phyloP scores from a whole-genome alignment of 2,329 filamentous ascomycete genomes.

The Plenodomus tracheiphilus region DNA sequence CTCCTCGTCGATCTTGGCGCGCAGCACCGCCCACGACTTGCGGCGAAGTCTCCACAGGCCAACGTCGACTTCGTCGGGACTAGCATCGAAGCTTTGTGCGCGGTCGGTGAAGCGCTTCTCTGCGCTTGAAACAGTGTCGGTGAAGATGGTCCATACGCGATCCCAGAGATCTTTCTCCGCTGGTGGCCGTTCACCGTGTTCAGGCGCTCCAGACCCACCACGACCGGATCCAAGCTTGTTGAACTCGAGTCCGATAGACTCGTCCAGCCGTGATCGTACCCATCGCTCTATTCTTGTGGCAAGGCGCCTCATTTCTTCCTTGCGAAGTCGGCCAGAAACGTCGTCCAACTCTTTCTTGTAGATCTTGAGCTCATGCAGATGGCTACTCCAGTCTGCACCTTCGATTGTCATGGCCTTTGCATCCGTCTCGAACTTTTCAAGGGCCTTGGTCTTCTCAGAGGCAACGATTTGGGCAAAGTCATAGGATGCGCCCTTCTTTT shows the following conservation, averaged over 20 bases:
- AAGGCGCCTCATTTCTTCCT: constrained; percentile 93
- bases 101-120: constrained; percentile 84
- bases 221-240: constrained; percentile 91
- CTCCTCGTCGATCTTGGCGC: constrained; percentile 92
- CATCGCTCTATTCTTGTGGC: constrained; percentile 90
- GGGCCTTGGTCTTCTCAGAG: constrained; percentile 74
- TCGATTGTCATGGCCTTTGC: constrained; percentile 75
- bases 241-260: constrained; percentile 90
- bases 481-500: constrained; percentile 87
- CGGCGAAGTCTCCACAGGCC: constrained; percentile 89
- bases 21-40: constrained; percentile 91
- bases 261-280: constrained; percentile 84
- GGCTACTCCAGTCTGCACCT: constrained; percentile 85
- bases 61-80: constrained; percentile 84
- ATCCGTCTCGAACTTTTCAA: constrained; percentile 75
- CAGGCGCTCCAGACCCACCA: constrained; percentile 78
- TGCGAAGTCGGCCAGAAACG: constrained; percentile 79
- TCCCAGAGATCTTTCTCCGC: constrained; percentile 93
- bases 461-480: constrained; percentile 95
- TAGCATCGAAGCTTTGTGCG: constrained; percentile 92
- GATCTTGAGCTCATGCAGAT: constrained; percentile 74
- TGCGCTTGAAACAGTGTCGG: constrained; percentile 79
- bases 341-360: constrained; percentile 92
- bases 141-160: constrained; percentile 87
- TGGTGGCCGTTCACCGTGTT: constrained; percentile 69